Evolutionary conservation across 202 grass and related monocot species (phyloP).

Genomic region (Panicum virgatum): DNA sequence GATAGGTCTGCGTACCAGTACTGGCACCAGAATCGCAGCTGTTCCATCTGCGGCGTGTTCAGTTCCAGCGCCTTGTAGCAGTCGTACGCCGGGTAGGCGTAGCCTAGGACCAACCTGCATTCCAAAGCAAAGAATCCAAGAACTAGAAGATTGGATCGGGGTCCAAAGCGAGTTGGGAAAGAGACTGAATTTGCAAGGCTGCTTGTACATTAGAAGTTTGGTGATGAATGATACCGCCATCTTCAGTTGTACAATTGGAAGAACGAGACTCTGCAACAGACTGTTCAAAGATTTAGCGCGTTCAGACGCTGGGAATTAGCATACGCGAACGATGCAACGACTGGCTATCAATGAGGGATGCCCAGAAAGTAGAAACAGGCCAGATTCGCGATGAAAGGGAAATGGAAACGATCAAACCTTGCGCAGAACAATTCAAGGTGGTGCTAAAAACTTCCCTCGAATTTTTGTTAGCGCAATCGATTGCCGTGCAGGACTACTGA

Average conservation of each 20-base stretch:
- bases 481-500: background rate
- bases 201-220: slow-evolving; percentile 68
- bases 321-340: background rate
- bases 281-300: slow-evolving; percentile 6
- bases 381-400: no score
- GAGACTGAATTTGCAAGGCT: background rate
- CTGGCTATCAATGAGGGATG: background rate
- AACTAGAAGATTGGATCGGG: background rate
- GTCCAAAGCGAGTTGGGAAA: background rate
- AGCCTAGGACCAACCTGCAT: slow-evolving; percentile 56
- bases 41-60: slow-evolving; percentile 50
- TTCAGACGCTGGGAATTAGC: background rate
- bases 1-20: slow-evolving; percentile 54
- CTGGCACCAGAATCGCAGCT: slow-evolving; percentile 71
- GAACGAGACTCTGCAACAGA: background rate
- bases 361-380: background rate
- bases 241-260: slow-evolving; percentile 33
- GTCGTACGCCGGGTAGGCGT: slow-evolving; percentile 69
- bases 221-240: slow-evolving; percentile 72
- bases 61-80: slow-evolving; percentile 82
- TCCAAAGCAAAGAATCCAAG: background rate
- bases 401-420: background rate
- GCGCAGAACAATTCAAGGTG: background rate
- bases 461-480: background rate
- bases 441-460: background rate